These are phyloP conservation scores for Sarocladium oryzae DNA, from an alignment of 2,329 filamentous ascomycete genomes.

Conservation along the genomic window DNA sequence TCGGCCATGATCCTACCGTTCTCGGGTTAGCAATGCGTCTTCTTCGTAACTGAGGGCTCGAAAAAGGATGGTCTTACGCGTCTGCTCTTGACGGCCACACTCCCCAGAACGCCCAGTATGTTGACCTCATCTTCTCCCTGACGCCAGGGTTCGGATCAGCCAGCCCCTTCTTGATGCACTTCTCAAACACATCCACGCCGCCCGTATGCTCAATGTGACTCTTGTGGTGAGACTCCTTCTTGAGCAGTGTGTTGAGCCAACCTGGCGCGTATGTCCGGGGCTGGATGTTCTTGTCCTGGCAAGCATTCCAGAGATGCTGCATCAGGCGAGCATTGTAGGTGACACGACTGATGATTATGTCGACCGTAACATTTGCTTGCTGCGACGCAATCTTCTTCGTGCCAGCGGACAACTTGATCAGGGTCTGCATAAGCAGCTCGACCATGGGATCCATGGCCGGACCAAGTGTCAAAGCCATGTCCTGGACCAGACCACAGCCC, in stretches of 20 bases:
- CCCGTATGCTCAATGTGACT: constrained; percentile 77
- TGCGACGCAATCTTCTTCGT: constrained; percentile 92
- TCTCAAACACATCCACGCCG: constrained; percentile 76
- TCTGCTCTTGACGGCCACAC: constrained; percentile 76
- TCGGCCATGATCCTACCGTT: constrained; percentile 68
- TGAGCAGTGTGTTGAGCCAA: constrained; percentile 80
- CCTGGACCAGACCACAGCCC: constrained; percentile 76
- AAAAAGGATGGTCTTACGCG: constrained; percentile 41
- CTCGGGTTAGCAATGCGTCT: too few relatives aligned
- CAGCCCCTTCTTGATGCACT: constrained; percentile 84
- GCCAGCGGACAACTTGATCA: constrained; percentile 81
- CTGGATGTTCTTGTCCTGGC: constrained; percentile 89
- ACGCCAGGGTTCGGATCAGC: constrained; percentile 84
- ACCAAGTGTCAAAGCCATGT: constrained; percentile 70
- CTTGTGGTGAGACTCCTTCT: constrained; percentile 72
- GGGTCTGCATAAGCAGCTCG: constrained; percentile 79
- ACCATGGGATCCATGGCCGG: constrained; percentile 80
- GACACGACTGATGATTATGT: constrained; percentile 70
- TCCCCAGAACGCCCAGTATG: constrained; percentile 77
- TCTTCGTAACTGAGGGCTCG: too few relatives aligned
- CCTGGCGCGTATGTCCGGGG: constrained; percentile 70
- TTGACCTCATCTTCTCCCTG: constrained; percentile 74
- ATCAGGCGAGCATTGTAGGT: constrained; percentile 76
- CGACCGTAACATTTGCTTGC: constrained; percentile 74
- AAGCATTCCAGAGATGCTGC: constrained; percentile 77